phyloP scores from a whole-genome alignment of 345 rosid species.

The Durio zibethinus region DNA sequence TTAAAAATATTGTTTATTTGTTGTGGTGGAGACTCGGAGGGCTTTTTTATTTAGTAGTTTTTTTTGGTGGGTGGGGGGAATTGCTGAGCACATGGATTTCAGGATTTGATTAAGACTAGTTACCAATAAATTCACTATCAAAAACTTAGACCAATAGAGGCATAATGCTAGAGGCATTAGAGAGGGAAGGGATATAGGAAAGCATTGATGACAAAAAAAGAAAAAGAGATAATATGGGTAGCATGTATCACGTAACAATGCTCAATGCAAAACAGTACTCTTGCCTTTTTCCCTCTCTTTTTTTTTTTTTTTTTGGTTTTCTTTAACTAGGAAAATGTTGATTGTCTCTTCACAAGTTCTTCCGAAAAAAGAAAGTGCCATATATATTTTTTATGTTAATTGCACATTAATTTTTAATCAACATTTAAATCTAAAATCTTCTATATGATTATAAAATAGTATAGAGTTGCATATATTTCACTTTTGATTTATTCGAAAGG shows the following conservation, averaged over 20 bases:
- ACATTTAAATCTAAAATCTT: neutral
- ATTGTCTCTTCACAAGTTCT: neutral
- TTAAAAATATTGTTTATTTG: neutral
- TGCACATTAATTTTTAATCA: neutral
- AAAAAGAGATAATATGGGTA: neutral
- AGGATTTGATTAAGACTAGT: conserved; percentile 32
- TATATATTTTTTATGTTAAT: no score
- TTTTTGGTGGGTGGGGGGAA: neutral
- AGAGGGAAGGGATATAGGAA: neutral
- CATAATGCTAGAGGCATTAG: conserved; percentile 7
- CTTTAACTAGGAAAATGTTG: neutral
- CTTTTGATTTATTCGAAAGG: no score
- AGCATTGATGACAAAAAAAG: neutral
- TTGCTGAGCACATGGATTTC: conserved; percentile 28
- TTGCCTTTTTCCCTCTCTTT: neutral
- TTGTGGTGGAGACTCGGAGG: conserved; percentile 17
- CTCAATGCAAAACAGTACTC: neutral
- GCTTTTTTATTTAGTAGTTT: neutral
- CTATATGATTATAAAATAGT: neutral
- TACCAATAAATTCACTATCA: conserved; percentile 20
- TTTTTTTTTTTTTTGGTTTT: no score
- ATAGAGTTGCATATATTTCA: neutral
- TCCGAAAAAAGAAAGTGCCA: no score
- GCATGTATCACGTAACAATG: neutral
- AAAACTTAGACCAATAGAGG: neutral